Percentiles rank a stretch among this genome's conserved stretches.
Evolutionary conservation across 164 flowering plant genomes (phyloP).

Genomic region (Umbilicus rupestris): DNA sequence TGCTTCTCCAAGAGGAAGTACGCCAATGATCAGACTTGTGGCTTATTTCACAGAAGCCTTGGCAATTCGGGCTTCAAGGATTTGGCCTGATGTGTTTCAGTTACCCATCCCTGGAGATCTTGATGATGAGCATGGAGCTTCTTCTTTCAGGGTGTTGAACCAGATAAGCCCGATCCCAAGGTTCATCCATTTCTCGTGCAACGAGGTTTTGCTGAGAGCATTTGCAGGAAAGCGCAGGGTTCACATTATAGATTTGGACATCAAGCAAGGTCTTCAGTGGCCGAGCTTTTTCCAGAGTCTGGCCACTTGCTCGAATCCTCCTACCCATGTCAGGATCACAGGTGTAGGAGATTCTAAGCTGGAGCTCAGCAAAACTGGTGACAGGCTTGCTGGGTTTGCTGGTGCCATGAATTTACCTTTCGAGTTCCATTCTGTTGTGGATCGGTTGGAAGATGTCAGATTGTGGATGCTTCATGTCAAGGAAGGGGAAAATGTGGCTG

Average conservation of each 20-base stretch:
- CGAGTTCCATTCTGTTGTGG: slow-evolving; percentile 87
- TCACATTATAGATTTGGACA: slow-evolving; percentile 88
- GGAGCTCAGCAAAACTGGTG: slow-evolving; percentile 83
- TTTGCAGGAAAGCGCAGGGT: slow-evolving; percentile 86
- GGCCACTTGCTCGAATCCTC: slow-evolving; percentile 62
- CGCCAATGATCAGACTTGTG: slow-evolving; percentile 46
- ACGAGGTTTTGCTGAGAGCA: slow-evolving; percentile 78
- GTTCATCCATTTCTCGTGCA: slow-evolving; percentile 80
- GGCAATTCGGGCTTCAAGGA: slow-evolving; percentile 50
- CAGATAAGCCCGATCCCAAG: slow-evolving; percentile 76
- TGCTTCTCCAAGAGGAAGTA: slow-evolving; percentile 76
- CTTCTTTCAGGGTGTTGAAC: slow-evolving; percentile 65
- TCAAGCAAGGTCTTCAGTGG: slow-evolving; percentile 97
- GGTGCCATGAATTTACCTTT: slow-evolving; percentile 63
- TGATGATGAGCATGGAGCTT: slow-evolving; percentile 50
- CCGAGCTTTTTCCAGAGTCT: slow-evolving; percentile 84
- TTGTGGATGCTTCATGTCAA: slow-evolving; percentile 99
- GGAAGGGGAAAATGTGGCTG: slow-evolving; percentile 71
- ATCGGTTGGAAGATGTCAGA: slow-evolving; percentile 85
- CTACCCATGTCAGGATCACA: slow-evolving; percentile 83
- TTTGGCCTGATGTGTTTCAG: slow-evolving; percentile 86
- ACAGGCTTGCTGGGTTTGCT: slow-evolving; percentile 67
- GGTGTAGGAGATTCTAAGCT: slow-evolving; percentile 88
- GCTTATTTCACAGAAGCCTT: slow-evolving; percentile 88
- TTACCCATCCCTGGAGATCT: slow-evolving; percentile 51